Conservation (phyloP, 176 grass and related monocot species). For the Avena insularis region DNA sequence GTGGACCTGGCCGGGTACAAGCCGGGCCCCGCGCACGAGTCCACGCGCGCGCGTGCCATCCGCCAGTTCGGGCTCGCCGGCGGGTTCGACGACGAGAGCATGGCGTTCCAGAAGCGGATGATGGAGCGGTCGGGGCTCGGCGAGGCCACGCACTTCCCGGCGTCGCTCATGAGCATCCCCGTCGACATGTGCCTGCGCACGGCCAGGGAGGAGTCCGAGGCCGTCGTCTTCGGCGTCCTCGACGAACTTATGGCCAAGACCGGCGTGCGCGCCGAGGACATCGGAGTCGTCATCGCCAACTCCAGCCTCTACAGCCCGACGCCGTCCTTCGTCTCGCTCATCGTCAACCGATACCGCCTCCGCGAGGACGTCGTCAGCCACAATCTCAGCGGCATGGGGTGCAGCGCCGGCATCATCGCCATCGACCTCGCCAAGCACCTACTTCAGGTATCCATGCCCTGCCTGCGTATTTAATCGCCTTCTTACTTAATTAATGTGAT, state of each 20-base stretch:
- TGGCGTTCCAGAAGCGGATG: constrained; percentile 62
- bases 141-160: constrained; percentile 60
- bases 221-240: constrained; percentile 55
- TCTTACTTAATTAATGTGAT: not conserved
- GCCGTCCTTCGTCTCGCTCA: constrained; percentile 65
- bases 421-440: constrained; percentile 70
- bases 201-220: constrained; percentile 62
- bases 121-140: constrained; percentile 61
- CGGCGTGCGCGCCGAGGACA: constrained; percentile 24
- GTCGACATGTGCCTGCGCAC: constrained; percentile 47
- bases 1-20: constrained; percentile 56
- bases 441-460: constrained; percentile 58
- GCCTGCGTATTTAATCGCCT: not conserved
- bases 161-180: constrained; percentile 43
- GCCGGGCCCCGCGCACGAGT: constrained; percentile 32
- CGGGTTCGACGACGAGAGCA: constrained; percentile 50
- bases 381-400: constrained; percentile 84
- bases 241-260: constrained; percentile 48
- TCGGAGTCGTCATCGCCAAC: constrained; percentile 63
- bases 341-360: constrained; percentile 61
- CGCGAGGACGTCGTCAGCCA: constrained; percentile 49
- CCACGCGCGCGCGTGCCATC: constrained; percentile 36
- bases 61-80: constrained; percentile 34
- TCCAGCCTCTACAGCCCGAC: constrained; percentile 79
- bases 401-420: constrained; percentile 75